Base-by-base conservation (phyloP, 192 early-diverging fungal genomes). In the Backusella morwellensis region DNA sequence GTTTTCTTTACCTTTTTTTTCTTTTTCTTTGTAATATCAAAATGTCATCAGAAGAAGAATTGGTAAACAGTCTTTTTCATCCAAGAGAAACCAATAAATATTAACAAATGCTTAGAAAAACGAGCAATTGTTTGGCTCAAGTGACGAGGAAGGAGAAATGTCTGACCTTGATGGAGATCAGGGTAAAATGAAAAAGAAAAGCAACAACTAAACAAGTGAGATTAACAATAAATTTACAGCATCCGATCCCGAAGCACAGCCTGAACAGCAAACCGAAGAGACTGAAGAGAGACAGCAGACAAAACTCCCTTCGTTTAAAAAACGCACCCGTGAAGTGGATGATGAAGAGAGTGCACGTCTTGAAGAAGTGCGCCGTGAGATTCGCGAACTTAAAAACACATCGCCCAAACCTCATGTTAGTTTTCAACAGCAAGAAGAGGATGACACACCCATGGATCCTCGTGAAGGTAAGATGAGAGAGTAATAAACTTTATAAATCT, bases 121-220 rank as follows among this genome's bases (percentile, higher is more conserved):
- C 38, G 66, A 75, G 26, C 32, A 23, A 3, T 42, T 66, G 12
- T 75, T 79, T 36, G 63, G 47, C 36, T 74, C 54, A 44, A 73
- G 69, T 50, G 70, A 75, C 14, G 74, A 66, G 19, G 80, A 77
- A 38, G 74, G 54, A 47, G 80, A 78, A 59, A 74, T 82, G 54
- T 78, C 77, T 77, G 80, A 82, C 70, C 80, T 82, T 74, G 80
- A 82, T 42, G 80, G 67, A 14, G 78, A 79, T 40, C 78, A 79
- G 63, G 72, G 78, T 79, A 75, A 32, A 32, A 63, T 23, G 21
- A 68, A n/a, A 40, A 32, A 21, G 38, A 17, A 29, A 26, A 63
- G 8, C 3, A 68, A n/a, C 11, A 17, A 7, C 11, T 52, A 44
- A 35, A 54, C 12, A 23, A 36, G 6, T 56, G 35, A 50, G 47